Evolutionary conservation across 371 early-diverging fungal genomes (phyloP).

Genomic region (Polyrhizophydium stewartii): DNA sequence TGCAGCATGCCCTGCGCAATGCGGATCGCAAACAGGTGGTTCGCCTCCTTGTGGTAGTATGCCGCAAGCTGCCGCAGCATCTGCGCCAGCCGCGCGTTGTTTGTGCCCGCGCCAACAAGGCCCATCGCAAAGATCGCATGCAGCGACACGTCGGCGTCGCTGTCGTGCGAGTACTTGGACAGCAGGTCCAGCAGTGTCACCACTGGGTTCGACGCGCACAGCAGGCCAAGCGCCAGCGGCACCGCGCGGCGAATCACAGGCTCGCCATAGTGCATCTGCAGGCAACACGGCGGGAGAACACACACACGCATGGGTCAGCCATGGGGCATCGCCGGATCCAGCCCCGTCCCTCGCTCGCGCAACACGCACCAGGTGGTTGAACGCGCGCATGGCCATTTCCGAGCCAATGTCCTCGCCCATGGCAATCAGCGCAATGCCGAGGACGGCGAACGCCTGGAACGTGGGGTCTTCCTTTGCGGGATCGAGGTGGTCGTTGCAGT

Average conservation of each 20-base stretch:
- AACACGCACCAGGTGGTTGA: slow-evolving; percentile 79
- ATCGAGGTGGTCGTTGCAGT: slow-evolving; percentile 91
- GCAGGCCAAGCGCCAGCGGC: slow-evolving; percentile 91
- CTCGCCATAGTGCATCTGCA: slow-evolving; percentile 97
- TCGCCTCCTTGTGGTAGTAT: slow-evolving; percentile 96
- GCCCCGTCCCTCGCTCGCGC: too few relatives aligned
- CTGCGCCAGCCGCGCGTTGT: slow-evolving; percentile 96
- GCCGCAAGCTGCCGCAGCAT: slow-evolving; percentile 94
- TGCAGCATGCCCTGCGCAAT: slow-evolving; percentile 96
- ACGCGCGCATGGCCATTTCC: slow-evolving; percentile 92
- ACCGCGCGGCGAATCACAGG: slow-evolving; percentile 88
- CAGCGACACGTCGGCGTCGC: slow-evolving; percentile 88
- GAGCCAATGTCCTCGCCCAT: slow-evolving; percentile 96
- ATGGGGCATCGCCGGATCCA: too few relatives aligned
- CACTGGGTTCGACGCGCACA: slow-evolving; percentile 95
- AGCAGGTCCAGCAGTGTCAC: slow-evolving; percentile 91
- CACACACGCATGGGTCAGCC: background rate
- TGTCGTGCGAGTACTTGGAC: slow-evolving; percentile 94
- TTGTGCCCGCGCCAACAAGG: slow-evolving; percentile 98
- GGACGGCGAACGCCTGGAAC: slow-evolving; percentile 91
- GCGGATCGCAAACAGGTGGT: slow-evolving; percentile 88
- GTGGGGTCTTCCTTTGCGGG: slow-evolving; percentile 67
- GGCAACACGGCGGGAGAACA: background rate
- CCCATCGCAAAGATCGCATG: slow-evolving; percentile 99
- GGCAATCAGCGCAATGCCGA: slow-evolving; percentile 92